These are phyloP conservation scores for Stropharia rugosoannulata DNA, from an alignment of 768 basidiomycete species.

Conservation along the genomic window DNA sequence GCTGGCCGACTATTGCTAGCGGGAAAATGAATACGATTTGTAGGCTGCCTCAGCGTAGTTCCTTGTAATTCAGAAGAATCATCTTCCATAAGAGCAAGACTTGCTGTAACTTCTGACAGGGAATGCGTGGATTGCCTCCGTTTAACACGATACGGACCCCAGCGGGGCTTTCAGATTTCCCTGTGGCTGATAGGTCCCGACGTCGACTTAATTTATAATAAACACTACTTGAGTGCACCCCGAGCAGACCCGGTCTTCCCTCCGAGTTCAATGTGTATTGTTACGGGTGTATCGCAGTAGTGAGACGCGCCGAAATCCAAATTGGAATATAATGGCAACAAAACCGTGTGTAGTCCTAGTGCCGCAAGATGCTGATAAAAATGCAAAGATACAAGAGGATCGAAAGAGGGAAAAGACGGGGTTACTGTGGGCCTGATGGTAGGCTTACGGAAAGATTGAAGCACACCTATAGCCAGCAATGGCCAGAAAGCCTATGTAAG, in stretches of 20 bases:
- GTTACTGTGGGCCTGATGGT: neutral
- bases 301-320: neutral
- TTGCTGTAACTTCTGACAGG: conserved; percentile 19
- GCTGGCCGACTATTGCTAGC: conserved; percentile 17
- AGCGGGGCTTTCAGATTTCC: too few species aligned
- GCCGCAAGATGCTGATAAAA: neutral
- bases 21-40: conserved; percentile 22
- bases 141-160: neutral
- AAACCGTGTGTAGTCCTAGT: neutral
- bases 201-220: conserved; percentile 15
- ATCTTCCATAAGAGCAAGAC: conserved; percentile 18
- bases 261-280: too few species aligned
- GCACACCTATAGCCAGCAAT: neutral
- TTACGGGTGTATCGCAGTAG: neutral
- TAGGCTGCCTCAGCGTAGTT: conserved; percentile 10
- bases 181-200: too few species aligned
- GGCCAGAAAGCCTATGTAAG: neutral
- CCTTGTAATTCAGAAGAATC: conserved; percentile 24
- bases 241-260: too few species aligned
- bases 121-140: neutral
- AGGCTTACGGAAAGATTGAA: neutral
- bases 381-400: neutral
- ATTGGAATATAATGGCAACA: neutral
- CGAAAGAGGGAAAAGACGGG: neutral
- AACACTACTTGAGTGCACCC: conserved; percentile 3